Evolutionary conservation across 306 rosid species (phyloP), one percentile per base, ranked within the genome.

Genomic region (Castanea sativa): DNA sequence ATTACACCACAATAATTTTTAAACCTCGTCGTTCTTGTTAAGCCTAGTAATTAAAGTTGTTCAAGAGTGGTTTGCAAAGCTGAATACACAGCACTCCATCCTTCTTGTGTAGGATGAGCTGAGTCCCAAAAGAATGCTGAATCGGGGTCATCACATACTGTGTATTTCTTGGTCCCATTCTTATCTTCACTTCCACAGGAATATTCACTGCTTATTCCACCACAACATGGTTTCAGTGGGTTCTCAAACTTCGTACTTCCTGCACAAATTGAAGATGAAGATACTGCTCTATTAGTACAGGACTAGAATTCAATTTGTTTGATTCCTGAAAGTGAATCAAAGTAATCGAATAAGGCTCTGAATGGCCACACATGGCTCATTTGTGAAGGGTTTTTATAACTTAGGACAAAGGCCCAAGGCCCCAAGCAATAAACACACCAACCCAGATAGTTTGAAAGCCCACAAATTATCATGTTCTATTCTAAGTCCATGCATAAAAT

Each of bases 101-200:
- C 85, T 21, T 76, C 75, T 51, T 82, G 79, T 51, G 85, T 64
- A 16, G 85, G 82, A 56, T 82, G 79, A 35, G 2, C 55, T 6
- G 6, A 3, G 30, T 82, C 85, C 82, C 82, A 82, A 29, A 82
- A 77, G 71, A 82, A 82, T 4, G 85, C 21, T 2, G 75, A 25
- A 11, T 77, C 19, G 4, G 82, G 85, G 43, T 82, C 55, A 2
- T 77, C 53, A 20, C 85, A 82, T 5, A 73, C 16, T 3, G 12
- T 72, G 75, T 77, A 82, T 56, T 64, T 82, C 75, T 82, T 82
- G 12, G 52, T 58, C 3, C 77, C 76, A 10, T 71, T 73, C 23
- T 27, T 51, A 16, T 82, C 85, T 5, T 38, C 25, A 25, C 57
- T 60, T 8, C 80, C 84, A 19, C 84, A 75, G 4, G 6, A 58